Evolutionary conservation across 352 stramenopile species (phyloP).

Genomic region (Blastocystis sp.): DNA sequence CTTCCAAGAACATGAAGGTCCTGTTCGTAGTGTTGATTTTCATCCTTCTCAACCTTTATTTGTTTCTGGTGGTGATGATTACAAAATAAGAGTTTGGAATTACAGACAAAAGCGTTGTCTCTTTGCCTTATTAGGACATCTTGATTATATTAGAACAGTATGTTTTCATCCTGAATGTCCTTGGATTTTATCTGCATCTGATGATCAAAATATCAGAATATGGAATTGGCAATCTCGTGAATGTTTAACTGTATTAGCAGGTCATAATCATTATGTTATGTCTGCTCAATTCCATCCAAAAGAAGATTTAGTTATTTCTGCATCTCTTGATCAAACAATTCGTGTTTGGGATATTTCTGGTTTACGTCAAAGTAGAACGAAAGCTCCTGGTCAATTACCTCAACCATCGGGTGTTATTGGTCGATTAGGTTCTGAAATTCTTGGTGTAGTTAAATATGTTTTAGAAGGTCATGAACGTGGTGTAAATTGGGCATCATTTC

Average conservation of each 20-base stretch:
- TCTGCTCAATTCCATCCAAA: slow-evolving; percentile 95
- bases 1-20: slow-evolving; percentile 97
- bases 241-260: slow-evolving; percentile 93
- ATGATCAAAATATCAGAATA: slow-evolving; percentile 96
- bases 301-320: slow-evolving; percentile 94
- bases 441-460: slow-evolving; percentile 98
- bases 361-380: slow-evolving; percentile 82
- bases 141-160: slow-evolving; percentile 98
- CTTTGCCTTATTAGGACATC: slow-evolving; percentile 90
- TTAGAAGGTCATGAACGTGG: slow-evolving; percentile 94
- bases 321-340: slow-evolving; percentile 91
- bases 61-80: slow-evolving; percentile 93
- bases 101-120: slow-evolving; percentile 93
- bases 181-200: slow-evolving; percentile 84
- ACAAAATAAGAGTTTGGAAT: slow-evolving; percentile 99
- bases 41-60: slow-evolving; percentile 87
- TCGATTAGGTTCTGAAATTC: slow-evolving; percentile 69
- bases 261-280: slow-evolving; percentile 99
- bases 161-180: slow-evolving; percentile 93
- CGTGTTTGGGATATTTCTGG: slow-evolving; percentile 97
- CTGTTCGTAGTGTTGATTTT: slow-evolving; percentile 94
- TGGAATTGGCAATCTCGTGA: slow-evolving; percentile 98
- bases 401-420: not conserved
- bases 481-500: slow-evolving; percentile 97
- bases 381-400: not conserved